phyloP scores from a whole-genome alignment of 2,329 filamentous ascomycete species.

The Fusarium sp. region DNA sequence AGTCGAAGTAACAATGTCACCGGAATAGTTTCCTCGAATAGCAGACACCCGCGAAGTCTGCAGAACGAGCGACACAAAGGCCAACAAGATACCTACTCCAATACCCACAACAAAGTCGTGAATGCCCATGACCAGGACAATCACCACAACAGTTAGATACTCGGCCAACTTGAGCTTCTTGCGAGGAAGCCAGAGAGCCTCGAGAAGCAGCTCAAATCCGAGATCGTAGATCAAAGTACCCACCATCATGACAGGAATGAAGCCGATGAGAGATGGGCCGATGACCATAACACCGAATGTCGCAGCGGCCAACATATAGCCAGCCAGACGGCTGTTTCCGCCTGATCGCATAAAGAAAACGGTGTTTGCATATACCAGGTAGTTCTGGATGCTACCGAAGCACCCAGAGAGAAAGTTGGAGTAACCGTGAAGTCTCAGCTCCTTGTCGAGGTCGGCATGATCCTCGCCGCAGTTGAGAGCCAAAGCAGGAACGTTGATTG shows the following conservation, averaged over 20 bases:
- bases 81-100: constrained; percentile 88
- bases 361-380: constrained; percentile 97
- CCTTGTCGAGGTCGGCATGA: constrained; percentile 89
- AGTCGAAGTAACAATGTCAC: constrained; percentile 89
- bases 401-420: constrained; percentile 93
- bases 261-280: constrained; percentile 90
- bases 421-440: constrained; percentile 91
- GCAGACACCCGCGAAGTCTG: constrained; percentile 92
- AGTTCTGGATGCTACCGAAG: constrained; percentile 92
- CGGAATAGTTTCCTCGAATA: constrained; percentile 89
- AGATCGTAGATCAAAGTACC: constrained; percentile 95
- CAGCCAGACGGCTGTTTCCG: constrained; percentile 86
- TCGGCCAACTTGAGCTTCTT: constrained; percentile 89
- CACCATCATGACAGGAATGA: constrained; percentile 96
- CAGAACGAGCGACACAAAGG: constrained; percentile 90
- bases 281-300: constrained; percentile 87
- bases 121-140: constrained; percentile 94
- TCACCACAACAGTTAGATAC: constrained; percentile 88
- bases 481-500: constrained; percentile 95
- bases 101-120: constrained; percentile 98
- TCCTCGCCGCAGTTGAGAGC: constrained; percentile 93
- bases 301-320: constrained; percentile 82
- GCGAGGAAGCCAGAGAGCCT: constrained; percentile 89
- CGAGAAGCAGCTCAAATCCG: constrained; percentile 89
- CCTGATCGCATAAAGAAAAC: constrained; percentile 96